Base-by-base conservation (phyloP, 352 stramenopile genomes). In the Globisporangium middletonii region DNA sequence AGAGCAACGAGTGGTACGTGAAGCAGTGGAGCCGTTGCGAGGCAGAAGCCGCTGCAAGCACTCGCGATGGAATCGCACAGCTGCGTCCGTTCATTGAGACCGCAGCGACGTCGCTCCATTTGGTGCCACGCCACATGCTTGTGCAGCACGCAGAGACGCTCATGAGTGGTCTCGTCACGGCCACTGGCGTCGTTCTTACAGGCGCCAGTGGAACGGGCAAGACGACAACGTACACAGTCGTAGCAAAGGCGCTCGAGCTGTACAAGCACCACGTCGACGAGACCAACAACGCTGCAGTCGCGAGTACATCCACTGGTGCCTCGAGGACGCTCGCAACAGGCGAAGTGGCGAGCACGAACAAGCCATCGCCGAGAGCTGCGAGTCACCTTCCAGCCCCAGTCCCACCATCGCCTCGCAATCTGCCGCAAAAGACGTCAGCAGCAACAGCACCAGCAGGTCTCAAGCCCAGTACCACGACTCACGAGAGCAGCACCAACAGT, bases 171-270 rank as follows among this genome's bases (percentile, higher is more conserved):
- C 15, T 63, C 19, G 33, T 16, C 12, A 41, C 43, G 12, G 53
- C 66, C 0, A 38, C 43, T n/a, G 67, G 73, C 18, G 50, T 70
- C 2, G 50, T 78, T 8, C 28, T 83, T 1, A 42, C 59, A 0
- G 71, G 71, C 19, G 13, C 53, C 4, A 59, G 59, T 1, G 73
- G 71, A n/a, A 63, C 67, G 11, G 73, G 73, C 4, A 83, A 83
- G 46, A 68, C 73, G 0, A 65, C 73, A 8, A 15, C 58, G 11
- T 79, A 82, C 27, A 59, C 63, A 33, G 59, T 82, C 0, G 57
- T 79, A 1, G 68, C 71, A 16, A 71, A 44, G 28, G 59, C 71
- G 15, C 30, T 79, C 0, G 57, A 65, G 3, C 16, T 76, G 3
- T 67, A 49, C 23, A 58, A 63, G 23, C 50, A n/a, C 6, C 47